Evolutionary conservation across 2,329 filamentous ascomycete genomes (phyloP).

Genomic region (Diaporthe citrichinensis): DNA sequence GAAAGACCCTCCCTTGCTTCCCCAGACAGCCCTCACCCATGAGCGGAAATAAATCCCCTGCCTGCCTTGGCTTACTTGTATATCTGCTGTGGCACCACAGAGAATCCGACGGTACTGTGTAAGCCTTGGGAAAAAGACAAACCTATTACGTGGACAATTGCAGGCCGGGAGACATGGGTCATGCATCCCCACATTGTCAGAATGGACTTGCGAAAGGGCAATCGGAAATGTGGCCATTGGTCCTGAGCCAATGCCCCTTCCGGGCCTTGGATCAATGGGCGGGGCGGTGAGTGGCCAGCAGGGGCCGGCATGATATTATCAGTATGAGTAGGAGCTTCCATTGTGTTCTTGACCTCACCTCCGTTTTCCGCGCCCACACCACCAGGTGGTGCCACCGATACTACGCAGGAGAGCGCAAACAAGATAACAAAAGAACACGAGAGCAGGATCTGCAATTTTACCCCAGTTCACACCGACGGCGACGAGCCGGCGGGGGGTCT

Average conservation of each 20-base stretch:
- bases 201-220: constrained; percentile 22
- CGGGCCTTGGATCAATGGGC: neutral
- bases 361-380: neutral
- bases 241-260: neutral
- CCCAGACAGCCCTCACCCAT: neutral
- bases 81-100: neutral
- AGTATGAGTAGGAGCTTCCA: too few relatives aligned
- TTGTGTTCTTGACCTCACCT: neutral
- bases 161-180: neutral
- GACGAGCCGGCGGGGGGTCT: constrained; percentile 3
- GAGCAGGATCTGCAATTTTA: constrained; percentile 1
- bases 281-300: constrained; percentile 24
- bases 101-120: neutral
- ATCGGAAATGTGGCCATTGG: constrained; percentile 32
- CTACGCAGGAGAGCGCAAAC: neutral
- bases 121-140: neutral
- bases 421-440: constrained; percentile 6
- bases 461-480: neutral
- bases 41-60: neutral
- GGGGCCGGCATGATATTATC: neutral
- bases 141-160: constrained; percentile 11
- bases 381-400: constrained; percentile 2
- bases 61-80: too few relatives aligned
- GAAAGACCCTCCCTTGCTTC: constrained; percentile 1
- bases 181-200: constrained; percentile 1